phyloP scores from a whole-genome alignment of 805 yeast species.

The Wickerhamiella hasegawae region DNA sequence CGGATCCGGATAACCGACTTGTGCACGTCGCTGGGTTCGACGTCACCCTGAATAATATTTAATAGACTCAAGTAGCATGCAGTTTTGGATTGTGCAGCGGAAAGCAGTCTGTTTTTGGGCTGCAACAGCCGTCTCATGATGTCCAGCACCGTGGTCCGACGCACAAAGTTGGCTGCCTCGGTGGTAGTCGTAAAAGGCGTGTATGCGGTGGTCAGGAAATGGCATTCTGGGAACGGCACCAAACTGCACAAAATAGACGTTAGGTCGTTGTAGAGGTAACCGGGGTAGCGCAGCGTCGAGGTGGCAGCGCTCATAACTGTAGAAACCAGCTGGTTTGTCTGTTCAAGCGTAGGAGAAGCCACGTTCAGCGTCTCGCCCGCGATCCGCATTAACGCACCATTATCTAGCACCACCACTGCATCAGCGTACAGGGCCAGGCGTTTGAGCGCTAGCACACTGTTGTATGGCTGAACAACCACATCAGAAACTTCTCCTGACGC shows the following conservation, averaged over 20 bases:
- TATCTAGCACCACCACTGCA: slow-evolving; percentile 78
- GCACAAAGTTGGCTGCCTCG: slow-evolving; percentile 40
- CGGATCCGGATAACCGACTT: slow-evolving; percentile 26
- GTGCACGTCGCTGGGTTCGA: slow-evolving; percentile 53
- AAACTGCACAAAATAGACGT: slow-evolving; percentile 68
- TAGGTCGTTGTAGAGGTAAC: slow-evolving; percentile 75
- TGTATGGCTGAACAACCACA: slow-evolving; percentile 97
- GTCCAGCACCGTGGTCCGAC: slow-evolving; percentile 69
- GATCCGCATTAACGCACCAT: slow-evolving; percentile 61
- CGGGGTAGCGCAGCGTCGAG: slow-evolving; percentile 79
- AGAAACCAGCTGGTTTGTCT: slow-evolving; percentile 73
- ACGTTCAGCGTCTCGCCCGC: slow-evolving; percentile 47
- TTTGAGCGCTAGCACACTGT: slow-evolving; percentile 66
- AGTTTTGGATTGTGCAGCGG: slow-evolving; percentile 26
- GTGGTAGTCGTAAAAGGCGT: slow-evolving; percentile 58
- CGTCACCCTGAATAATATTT: slow-evolving; percentile 47
- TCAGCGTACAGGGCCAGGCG: slow-evolving; percentile 76
- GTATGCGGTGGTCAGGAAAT: slow-evolving; percentile 55
- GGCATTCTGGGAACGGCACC: slow-evolving; percentile 74
- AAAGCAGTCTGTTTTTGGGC: slow-evolving; percentile 60
- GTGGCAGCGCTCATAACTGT: slow-evolving; percentile 74
- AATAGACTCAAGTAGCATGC: slow-evolving; percentile 47
- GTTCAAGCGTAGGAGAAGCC: slow-evolving; percentile 50
- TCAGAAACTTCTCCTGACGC: slow-evolving; percentile 66
- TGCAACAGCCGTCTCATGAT: slow-evolving; percentile 69